These are phyloP conservation scores for Xylariomycetidae sp. DNA, from an alignment of 2,329 filamentous ascomycete genomes.

Conservation along the genomic window DNA sequence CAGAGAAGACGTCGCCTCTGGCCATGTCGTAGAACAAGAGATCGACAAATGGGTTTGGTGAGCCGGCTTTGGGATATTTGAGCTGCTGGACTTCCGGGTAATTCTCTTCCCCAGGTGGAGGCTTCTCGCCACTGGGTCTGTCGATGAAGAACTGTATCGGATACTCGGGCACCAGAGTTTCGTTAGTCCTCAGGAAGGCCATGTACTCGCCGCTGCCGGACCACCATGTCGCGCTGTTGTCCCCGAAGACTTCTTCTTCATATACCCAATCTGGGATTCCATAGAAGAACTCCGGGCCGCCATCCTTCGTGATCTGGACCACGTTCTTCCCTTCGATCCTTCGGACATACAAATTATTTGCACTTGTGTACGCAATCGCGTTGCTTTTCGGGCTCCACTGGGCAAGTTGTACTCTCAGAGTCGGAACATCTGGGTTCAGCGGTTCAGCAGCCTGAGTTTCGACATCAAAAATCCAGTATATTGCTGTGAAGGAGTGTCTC, in stretches of 20 bases:
- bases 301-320: slow-evolving; percentile 76
- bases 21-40: slow-evolving; percentile 83
- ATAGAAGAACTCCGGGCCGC: slow-evolving; percentile 85
- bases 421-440: slow-evolving; percentile 63
- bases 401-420: slow-evolving; percentile 73
- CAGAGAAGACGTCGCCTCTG: slow-evolving; percentile 72
- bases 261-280: slow-evolving; percentile 98
- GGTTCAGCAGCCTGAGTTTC: slow-evolving; percentile 71
- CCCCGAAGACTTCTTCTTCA: slow-evolving; percentile 75
- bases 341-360: slow-evolving; percentile 87
- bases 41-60: slow-evolving; percentile 86
- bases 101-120: slow-evolving; percentile 68
- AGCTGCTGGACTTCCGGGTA: slow-evolving; percentile 89
- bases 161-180: slow-evolving; percentile 85
- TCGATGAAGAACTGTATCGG: slow-evolving; percentile 92
- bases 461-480: slow-evolving; percentile 92
- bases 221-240: slow-evolving; percentile 91
- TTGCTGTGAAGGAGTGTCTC: slow-evolving; percentile 81
- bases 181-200: slow-evolving; percentile 90
- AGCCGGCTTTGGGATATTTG: slow-evolving; percentile 96
- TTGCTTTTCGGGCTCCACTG: slow-evolving; percentile 86
- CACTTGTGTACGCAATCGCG: slow-evolving; percentile 79
- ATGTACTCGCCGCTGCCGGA: slow-evolving; percentile 83
- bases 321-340: slow-evolving; percentile 53
- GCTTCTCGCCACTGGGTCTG: slow-evolving; percentile 69